Evolutionary conservation across 257 asterid species (phyloP).

Genomic region (Lantana camara): DNA sequence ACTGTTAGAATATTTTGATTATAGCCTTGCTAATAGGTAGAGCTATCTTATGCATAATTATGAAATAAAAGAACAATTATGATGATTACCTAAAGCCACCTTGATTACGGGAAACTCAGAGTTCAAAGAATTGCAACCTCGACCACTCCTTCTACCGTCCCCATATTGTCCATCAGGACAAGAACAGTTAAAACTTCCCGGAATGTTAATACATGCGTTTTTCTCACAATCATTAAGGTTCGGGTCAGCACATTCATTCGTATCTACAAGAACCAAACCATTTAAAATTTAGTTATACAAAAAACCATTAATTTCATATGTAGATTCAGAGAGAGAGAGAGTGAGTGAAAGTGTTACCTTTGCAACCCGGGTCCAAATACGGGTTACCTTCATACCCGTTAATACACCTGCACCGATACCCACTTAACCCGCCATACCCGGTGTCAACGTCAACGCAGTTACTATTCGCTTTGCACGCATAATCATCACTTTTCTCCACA

Average conservation of each 20-base stretch:
- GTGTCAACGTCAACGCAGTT: conserved; percentile 51
- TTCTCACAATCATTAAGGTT: conserved; percentile 32
- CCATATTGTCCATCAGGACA: conserved; percentile 62
- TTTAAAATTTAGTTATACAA: too few relatives aligned
- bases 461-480: conserved; percentile 52
- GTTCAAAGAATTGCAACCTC: conserved; percentile 46
- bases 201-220: conserved; percentile 34
- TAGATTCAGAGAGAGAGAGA: too few relatives aligned
- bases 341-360: conserved; percentile 46
- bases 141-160: conserved; percentile 51
- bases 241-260: conserved; percentile 45
- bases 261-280: conserved; percentile 36
- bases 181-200: conserved; percentile 58
- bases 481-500: conserved; percentile 25
- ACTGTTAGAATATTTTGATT: too few relatives aligned
- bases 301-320: too few relatives aligned
- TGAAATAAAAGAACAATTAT: not conserved
- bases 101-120: conserved; percentile 53
- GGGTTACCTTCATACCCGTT: conserved; percentile 75
- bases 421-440: conserved; percentile 42
- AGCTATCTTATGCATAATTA: not conserved
- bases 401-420: conserved; percentile 63
- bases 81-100: conserved; percentile 39
- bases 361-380: conserved; percentile 67
- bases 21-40: too few relatives aligned